Evolutionary conservation across 78 protist species (phyloP).

Genomic region (Bodo saltans): DNA sequence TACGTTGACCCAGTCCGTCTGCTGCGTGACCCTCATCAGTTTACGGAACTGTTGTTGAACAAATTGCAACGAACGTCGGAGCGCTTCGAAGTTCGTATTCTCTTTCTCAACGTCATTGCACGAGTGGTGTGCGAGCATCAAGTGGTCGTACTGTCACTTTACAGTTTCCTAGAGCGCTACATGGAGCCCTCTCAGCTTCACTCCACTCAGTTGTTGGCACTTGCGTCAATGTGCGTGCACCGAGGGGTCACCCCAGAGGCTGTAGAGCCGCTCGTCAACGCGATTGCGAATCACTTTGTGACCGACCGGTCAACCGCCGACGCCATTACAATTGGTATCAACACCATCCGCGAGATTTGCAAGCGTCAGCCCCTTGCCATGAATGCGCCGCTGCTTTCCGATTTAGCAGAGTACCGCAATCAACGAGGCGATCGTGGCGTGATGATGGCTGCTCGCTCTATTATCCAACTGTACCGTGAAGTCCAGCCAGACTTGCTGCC

Average conservation of each 20-base stretch:
- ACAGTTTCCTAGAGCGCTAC: constrained; percentile 71
- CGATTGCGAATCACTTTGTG: constrained; percentile 73
- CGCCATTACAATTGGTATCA: constrained; percentile 78
- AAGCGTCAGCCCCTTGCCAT: constrained; percentile 75
- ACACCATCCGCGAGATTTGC: constrained; percentile 73
- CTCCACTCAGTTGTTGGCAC: constrained; percentile 67
- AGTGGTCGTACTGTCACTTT: constrained; percentile 69
- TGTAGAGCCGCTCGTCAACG: constrained; percentile 65
- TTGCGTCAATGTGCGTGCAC: constrained; percentile 81
- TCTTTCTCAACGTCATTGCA: constrained; percentile 65
- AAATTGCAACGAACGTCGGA: constrained; percentile 51
- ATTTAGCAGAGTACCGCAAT: constrained; percentile 59
- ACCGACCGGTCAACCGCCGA: constrained; percentile 71
- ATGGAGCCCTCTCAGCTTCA: constrained; percentile 73
- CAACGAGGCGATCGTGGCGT: constrained; percentile 65
- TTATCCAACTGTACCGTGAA: constrained; percentile 65
- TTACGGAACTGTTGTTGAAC: constrained; percentile 60
- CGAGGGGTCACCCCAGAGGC: constrained; percentile 80
- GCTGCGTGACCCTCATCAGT: constrained; percentile 80
- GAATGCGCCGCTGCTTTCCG: constrained; percentile 57
- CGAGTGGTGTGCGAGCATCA: constrained; percentile 68
- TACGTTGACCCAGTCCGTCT: constrained; percentile 60
- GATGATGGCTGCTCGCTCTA: constrained; percentile 63
- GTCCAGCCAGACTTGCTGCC: constrained; percentile 66
- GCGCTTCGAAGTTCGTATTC: constrained; percentile 60